These are phyloP conservation scores for Blastocystis sp. DNA, from an alignment of 352 stramenopile species.

Conservation along the genomic window DNA sequence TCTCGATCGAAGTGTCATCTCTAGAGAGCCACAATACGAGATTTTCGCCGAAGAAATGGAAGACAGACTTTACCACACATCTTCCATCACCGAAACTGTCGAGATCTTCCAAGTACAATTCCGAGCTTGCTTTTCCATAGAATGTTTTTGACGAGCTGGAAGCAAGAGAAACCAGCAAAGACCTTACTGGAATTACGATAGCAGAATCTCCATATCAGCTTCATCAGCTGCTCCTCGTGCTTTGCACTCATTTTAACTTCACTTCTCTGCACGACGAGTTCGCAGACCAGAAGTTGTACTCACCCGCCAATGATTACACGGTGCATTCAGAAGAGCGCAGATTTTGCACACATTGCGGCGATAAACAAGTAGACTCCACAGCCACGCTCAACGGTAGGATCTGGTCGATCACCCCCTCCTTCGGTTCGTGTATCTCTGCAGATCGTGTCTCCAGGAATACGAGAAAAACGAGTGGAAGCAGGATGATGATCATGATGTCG, in stretches of 20 bases:
- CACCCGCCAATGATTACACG: neutral
- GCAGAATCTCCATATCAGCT: neutral
- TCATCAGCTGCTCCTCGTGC: neutral
- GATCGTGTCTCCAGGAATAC: conserved; percentile 12
- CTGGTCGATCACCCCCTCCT: neutral
- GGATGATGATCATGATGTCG: conserved; percentile 23
- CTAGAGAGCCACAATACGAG: neutral
- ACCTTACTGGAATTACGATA: neutral
- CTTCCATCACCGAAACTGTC: neutral
- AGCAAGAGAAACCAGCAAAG: neutral
- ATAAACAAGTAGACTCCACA: neutral
- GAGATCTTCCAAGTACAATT: neutral
- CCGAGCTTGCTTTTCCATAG: neutral
- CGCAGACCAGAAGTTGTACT: neutral
- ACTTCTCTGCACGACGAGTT: neutral
- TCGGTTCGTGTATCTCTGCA: conserved; percentile 18
- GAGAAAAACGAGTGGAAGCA: conserved; percentile 13
- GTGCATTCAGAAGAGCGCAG: neutral
- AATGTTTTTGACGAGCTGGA: neutral
- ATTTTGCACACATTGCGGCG: conserved; percentile 39
- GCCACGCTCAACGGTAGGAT: neutral
- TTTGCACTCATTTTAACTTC: neutral
- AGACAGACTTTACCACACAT: conserved; percentile 16
- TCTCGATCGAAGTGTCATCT: neutral
- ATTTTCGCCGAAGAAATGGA: neutral